Evolutionary conservation across 805 yeast species (phyloP).

Genomic region (Candida peoriensis): DNA sequence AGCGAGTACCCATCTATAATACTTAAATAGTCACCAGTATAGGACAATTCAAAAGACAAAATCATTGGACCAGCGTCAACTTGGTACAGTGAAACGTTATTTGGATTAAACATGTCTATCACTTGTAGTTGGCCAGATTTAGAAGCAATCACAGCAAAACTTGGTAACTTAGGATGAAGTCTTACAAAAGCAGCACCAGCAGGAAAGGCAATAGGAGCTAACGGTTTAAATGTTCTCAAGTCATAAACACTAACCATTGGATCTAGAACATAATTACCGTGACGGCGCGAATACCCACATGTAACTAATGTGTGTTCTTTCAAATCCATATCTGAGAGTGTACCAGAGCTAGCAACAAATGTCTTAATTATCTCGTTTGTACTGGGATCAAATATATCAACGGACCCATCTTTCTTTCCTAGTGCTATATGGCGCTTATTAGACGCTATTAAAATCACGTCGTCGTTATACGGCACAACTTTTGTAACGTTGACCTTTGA

Average conservation of each 20-base stretch:
- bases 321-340: conserved; percentile 59
- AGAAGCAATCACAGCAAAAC: conserved; percentile 70
- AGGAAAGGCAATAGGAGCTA: conserved; percentile 81
- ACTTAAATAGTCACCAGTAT: conserved; percentile 71
- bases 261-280: conserved; percentile 56
- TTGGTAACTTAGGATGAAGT: conserved; percentile 82
- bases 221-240: conserved; percentile 60
- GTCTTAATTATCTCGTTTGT: conserved; percentile 42
- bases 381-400: conserved; percentile 61
- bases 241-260: conserved; percentile 84
- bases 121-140: conserved; percentile 79
- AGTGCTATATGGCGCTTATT: conserved; percentile 50
- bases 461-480: conserved; percentile 36
- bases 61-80: conserved; percentile 44
- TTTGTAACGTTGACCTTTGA: conserved; percentile 32
- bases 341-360: conserved; percentile 56
- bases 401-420: conserved; percentile 53
- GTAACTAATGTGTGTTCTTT: conserved; percentile 66
- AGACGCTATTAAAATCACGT: conserved; percentile 43
- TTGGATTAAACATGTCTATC: conserved; percentile 78
- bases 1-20: conserved; percentile 48
- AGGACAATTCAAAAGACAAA: conserved; percentile 29
- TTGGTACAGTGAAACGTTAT: conserved; percentile 59
- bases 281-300: conserved; percentile 72
- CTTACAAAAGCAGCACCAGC: conserved; percentile 84